Base-by-base conservation (phyloP, 225 moss, liverwort and hornwort species). In the Pseudoscleropodium purum region DNA sequence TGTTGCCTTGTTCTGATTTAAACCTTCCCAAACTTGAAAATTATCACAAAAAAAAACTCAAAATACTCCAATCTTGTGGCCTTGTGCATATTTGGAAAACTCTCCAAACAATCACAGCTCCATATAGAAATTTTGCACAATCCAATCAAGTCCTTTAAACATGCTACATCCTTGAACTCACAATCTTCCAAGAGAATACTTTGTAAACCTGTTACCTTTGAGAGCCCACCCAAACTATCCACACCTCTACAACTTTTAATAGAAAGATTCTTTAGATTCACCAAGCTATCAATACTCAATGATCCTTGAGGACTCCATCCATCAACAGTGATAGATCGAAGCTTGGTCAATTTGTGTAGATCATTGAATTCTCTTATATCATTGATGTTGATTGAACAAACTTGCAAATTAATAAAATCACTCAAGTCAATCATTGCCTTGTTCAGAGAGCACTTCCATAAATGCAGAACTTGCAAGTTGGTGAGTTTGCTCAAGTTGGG, bases 1-100 rank as follows among this genome's bases (percentile, higher is more conserved):
- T 49, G 4, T 7, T 75, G 13, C 31, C 31, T 6, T 47, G 4
- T 2, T 7, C 27, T 2, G 2, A 1, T 2, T 75, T 31, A 11
- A 49, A 7, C 49, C 33, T 1, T 75, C 20, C 33, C 11, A 33
- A 2, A 43, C 73, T 27, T 0, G 6, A 73, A n/a, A 13, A 23
- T 69, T 69, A 0, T 30, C 6, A 0, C 47, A 45, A 17, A 2
- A 0, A 1, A 0, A 2, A 30, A 74, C 0, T 0, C 0, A 47
- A 75, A 30, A 41, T 1, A 6, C 11, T 75, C 33, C 26, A 49
- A 75, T 2, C 2, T 11, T 19, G 12, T 49, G 4, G 20, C 49
- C 31, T 7, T 33, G 9, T 19, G 20, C 33, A 51, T 19, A 13
- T 51, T 2, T 7, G 2, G 49, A 51, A 75, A 51, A 11, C 33